Conservation (phyloP, 805 yeast species). For the Candida multigemmis region DNA sequence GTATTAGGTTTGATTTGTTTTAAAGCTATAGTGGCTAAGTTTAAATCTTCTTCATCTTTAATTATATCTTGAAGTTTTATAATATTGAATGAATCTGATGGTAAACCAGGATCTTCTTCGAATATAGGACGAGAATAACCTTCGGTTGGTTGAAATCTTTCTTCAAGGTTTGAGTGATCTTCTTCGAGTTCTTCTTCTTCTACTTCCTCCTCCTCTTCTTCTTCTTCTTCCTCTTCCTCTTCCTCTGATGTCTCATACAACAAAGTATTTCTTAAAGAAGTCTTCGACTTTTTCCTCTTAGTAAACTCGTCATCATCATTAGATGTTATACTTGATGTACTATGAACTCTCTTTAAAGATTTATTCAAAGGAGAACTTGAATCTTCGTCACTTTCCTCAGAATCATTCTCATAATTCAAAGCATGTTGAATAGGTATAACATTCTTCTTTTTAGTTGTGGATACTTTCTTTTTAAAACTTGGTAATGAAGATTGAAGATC, state of each 20-base stretch:
- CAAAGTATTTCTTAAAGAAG: constrained; percentile 14
- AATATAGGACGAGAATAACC: constrained; percentile 49
- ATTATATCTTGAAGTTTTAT: constrained; percentile 43
- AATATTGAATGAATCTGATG: constrained; percentile 27
- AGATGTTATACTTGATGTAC: constrained; percentile 13
- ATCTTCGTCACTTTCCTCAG: constrained; percentile 27
- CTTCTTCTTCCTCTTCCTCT: constrained; percentile 12
- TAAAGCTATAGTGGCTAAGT: constrained; percentile 40
- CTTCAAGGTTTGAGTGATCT: constrained; percentile 20
- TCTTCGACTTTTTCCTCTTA: constrained; percentile 15
- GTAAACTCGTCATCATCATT: constrained; percentile 12
- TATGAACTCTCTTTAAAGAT: constrained; percentile 18
- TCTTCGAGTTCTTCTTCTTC: constrained; percentile 10
- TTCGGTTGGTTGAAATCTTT: constrained; percentile 42
- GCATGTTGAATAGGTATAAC: constrained; percentile 49
- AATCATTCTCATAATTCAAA: constrained; percentile 30
- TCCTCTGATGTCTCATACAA: constrained; percentile 27
- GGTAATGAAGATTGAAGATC: constrained; percentile 14
- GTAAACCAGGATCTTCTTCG: constrained; percentile 22
- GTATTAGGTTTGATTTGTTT: constrained; percentile 8
- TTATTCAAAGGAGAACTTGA: constrained; percentile 25
- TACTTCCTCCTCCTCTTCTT: constrained; percentile 10
- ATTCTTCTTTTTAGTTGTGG: constrained; percentile 21
- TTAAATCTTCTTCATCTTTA: constrained; percentile 70
- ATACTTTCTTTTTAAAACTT: constrained; percentile 22